phyloP scores from a whole-genome alignment of 768 basidiomycete species.

The Amanita subjunquillea region DNA sequence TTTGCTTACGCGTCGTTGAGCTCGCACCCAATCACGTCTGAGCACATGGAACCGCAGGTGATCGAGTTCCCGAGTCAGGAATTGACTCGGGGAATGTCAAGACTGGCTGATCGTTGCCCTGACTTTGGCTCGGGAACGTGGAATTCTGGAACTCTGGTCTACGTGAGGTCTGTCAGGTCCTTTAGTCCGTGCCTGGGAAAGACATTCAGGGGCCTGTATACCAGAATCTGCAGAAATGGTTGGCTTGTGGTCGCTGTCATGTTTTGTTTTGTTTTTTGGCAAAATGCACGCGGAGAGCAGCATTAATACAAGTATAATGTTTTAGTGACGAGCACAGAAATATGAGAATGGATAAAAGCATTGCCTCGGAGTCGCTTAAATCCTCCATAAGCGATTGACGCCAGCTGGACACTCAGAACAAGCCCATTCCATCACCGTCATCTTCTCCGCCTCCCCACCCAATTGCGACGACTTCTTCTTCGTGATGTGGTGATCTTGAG shows the following conservation, averaged over 20 bases:
- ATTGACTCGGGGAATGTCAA: conserved; percentile 8
- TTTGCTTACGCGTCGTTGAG: background rate
- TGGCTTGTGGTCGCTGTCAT: too few relatives aligned
- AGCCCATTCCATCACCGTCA: conserved; percentile 69
- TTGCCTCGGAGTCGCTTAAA: too few relatives aligned
- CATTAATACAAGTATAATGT: conserved; percentile 1
- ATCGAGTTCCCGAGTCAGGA: conserved; percentile 5
- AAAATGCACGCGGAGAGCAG: background rate
- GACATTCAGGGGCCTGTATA: too few relatives aligned
- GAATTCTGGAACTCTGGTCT: conserved; percentile 2
- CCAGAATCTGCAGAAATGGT: background rate
- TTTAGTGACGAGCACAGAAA: background rate
- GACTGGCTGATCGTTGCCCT: background rate
- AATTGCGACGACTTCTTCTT: conserved; percentile 54
- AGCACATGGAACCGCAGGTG: background rate
- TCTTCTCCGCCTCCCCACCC: conserved; percentile 68
- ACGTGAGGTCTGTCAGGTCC: background rate
- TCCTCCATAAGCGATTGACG: background rate
- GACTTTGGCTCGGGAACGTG: conserved; percentile 9
- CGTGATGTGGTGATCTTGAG: conserved; percentile 22
- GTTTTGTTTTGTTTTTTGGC: too few relatives aligned
- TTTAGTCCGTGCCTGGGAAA: background rate
- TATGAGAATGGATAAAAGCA: background rate
- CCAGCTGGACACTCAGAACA: conserved; percentile 26
- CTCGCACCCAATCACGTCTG: too few relatives aligned